Percentiles rank a stretch among this genome's conserved stretches.
Evolutionary conservation across 495 filamentous ascomycete genomes (phyloP).

Genomic region (Hapsidospora chrysogenum): DNA sequence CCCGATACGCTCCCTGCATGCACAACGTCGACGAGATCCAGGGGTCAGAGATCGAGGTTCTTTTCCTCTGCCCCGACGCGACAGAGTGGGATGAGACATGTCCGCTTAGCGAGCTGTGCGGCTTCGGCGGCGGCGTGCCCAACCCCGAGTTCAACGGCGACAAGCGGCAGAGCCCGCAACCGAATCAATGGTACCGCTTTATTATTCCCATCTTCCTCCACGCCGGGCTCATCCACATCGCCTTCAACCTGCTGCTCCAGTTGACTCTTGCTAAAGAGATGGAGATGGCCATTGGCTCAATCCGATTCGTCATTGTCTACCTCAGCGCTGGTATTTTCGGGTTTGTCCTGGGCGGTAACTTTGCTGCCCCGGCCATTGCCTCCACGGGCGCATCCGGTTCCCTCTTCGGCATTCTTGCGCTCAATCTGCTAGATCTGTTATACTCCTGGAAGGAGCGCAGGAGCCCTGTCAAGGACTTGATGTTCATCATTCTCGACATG

Average conservation of each 20-base stretch:
- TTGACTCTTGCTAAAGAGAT: constrained; percentile 77
- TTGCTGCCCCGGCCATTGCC: constrained; percentile 58
- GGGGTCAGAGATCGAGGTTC: constrained; percentile 14
- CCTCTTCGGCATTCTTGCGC: constrained; percentile 80
- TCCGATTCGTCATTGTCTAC: constrained; percentile 80
- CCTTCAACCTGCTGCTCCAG: constrained; percentile 86
- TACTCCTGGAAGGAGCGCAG: constrained; percentile 75
- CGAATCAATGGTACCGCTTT: constrained; percentile 94
- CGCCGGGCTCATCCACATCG: constrained; percentile 83
- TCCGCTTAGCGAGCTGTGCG: constrained; percentile 62
- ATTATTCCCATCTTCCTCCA: constrained; percentile 93
- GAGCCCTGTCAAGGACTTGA: constrained; percentile 60
- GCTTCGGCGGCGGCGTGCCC: constrained; percentile 50
- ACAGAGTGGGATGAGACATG: constrained; percentile 47
- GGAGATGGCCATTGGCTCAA: constrained; percentile 69
- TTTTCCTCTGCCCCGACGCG: constrained; percentile 63
- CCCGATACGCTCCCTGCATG: constrained; percentile 89
- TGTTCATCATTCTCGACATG: constrained; percentile 72
- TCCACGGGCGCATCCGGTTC: constrained; percentile 80
- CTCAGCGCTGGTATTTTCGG: constrained; percentile 86
- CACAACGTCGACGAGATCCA: constrained; percentile 57
- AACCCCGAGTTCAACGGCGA: constrained; percentile 37
- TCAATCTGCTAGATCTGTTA: constrained; percentile 73
- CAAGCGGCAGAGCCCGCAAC: constrained; percentile 28
- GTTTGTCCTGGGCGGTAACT: constrained; percentile 90